Evolutionary conservation across 345 rosid genomes (phyloP).

Genomic region (Capsella bursapastoris): DNA sequence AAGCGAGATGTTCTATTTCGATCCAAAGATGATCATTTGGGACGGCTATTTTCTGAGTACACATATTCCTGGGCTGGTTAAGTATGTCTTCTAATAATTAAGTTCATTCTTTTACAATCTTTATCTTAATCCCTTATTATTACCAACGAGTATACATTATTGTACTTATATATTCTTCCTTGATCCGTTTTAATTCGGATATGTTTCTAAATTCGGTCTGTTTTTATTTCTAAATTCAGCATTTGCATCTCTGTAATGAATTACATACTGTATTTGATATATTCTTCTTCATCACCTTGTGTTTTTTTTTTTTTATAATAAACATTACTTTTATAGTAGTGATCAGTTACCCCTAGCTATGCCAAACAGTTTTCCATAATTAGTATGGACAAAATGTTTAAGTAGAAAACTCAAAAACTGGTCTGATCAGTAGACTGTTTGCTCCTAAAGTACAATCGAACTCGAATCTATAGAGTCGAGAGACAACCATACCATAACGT

Average conservation of each 20-base stretch:
- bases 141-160: constrained; percentile 2
- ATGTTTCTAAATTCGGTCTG: neutral
- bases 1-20: constrained; percentile 47
- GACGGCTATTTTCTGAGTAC: constrained; percentile 52
- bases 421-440: no score
- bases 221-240: neutral
- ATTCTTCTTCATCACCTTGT: neutral
- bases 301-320: neutral
- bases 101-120: neutral
- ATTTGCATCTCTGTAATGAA: neutral
- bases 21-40: constrained; percentile 58
- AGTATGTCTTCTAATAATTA: constrained; percentile 30
- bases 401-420: no score
- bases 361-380: no score
- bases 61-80: constrained; percentile 59
- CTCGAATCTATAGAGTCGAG: no score
- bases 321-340: no score
- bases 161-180: neutral
- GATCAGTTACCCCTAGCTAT: no score
- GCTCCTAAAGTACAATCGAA: no score
- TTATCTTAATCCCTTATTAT: neutral
- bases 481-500: no score
- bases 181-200: neutral
- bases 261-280: neutral
- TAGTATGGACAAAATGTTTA: no score